Base-by-base conservation (phyloP, 345 rosid species). In the Sapria himalayana region DNA sequence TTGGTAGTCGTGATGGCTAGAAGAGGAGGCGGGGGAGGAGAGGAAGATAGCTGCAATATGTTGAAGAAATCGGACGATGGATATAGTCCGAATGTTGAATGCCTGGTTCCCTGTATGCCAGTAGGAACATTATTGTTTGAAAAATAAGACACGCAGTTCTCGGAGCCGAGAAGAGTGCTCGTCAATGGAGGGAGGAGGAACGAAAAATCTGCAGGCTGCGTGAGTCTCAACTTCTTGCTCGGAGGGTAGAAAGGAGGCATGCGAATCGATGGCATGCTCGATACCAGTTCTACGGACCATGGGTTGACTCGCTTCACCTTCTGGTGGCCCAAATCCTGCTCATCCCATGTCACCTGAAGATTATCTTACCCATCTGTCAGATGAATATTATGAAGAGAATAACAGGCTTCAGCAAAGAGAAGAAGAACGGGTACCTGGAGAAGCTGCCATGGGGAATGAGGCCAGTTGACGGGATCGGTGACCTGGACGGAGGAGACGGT, bases 51-150 rank as follows among this genome's bases (percentile, higher is more conserved):
- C 37, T 63, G 81, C 57, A 73, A 64, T 49, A 58, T 73, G 52
- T 59, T 67, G 71, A 66, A 63, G 64, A 43, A 76, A 61, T 70
- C 69, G 56, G 82, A 82, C 35, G 80, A 59, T 41, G 81, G 53
- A 62, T 89, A 70, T 71, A 69, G 43, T 65, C 73, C 92, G 45
- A 64, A 69, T 49, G 66, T 80, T 52, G 82, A 73, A 69, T 91
- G 99, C 99, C 99, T 91, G 99, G 95, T 93, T 91, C 95, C 99
- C 99, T 91, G 99, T 74, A 91, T 72, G 70, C 95, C 86, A 71
- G 74, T 78, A 67, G 94, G 82, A 69, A 70, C n/a, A n/a, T n/a
- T 64, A 57, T 69, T 76, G 53, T 76, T 81, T 37, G 76, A 63
- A 59, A 75, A 56, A 60, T 65, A 69, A 68, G 67, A 50, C 37